phyloP scores from a whole-genome alignment of 805 yeast genomes.

The Lachancea waltii region DNA sequence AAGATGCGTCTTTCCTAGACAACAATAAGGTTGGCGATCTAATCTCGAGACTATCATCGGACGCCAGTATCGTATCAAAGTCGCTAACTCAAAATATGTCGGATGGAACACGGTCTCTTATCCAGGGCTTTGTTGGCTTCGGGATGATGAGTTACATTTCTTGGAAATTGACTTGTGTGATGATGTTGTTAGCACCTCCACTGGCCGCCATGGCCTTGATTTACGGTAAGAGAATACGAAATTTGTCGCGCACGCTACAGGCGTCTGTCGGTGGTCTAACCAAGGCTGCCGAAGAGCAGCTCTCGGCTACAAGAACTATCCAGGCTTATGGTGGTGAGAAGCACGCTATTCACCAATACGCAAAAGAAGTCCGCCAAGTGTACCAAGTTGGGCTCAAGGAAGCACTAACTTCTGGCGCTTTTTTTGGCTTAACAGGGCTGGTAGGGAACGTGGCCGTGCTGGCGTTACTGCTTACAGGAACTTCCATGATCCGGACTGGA shows the following conservation, averaged over 20 bases:
- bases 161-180: constrained; percentile 72
- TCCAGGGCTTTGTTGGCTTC: constrained; percentile 80
- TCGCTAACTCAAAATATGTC: constrained; percentile 83
- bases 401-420: constrained; percentile 70
- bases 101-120: constrained; percentile 81
- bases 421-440: constrained; percentile 73
- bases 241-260: constrained; percentile 69
- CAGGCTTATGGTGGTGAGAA: constrained; percentile 87
- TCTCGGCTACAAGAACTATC: constrained; percentile 77
- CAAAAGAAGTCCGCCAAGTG: constrained; percentile 59
- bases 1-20: constrained; percentile 86
- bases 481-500: constrained; percentile 72
- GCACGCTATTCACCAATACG: constrained; percentile 68
- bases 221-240: constrained; percentile 75
- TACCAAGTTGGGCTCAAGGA: constrained; percentile 69
- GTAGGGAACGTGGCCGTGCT: constrained; percentile 76
- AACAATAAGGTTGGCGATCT: constrained; percentile 86
- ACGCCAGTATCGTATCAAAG: constrained; percentile 80
- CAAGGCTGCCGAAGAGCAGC: constrained; percentile 86
- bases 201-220: constrained; percentile 69
- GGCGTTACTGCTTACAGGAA: constrained; percentile 74
- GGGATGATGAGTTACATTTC: constrained; percentile 89
- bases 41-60: constrained; percentile 81
- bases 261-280: constrained; percentile 80
- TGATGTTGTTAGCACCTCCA: constrained; percentile 79